phyloP scores from a whole-genome alignment of 202 grass and related monocot genomes.

The Digitaria exilis region DNA sequence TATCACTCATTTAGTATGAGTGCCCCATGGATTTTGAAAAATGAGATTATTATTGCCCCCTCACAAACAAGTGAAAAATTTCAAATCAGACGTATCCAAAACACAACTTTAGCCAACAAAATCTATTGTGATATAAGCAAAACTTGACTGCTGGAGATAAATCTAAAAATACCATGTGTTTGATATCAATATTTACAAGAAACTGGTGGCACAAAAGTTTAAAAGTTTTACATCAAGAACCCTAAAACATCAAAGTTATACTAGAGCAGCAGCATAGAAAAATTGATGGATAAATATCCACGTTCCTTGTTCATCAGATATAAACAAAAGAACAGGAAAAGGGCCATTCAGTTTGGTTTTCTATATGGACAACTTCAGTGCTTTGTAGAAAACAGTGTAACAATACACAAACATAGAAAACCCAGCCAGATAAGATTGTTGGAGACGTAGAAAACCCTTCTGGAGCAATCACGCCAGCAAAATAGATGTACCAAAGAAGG shows the following conservation, averaged over 20 bases:
- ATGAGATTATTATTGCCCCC: not conserved
- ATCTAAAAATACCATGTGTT: not conserved
- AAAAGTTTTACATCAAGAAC: too few relatives aligned
- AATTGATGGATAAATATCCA: not conserved
- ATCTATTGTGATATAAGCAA: too few relatives aligned
- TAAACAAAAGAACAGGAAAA: not conserved
- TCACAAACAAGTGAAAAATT: not conserved
- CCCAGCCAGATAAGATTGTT: too few relatives aligned
- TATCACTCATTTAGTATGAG: not conserved
- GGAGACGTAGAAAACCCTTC: not conserved
- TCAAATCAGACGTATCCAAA: not conserved
- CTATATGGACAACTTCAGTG: not conserved
- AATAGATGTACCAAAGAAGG: not conserved
- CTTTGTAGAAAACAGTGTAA: not conserved
- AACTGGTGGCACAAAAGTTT: too few relatives aligned
- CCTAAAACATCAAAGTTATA: too few relatives aligned
- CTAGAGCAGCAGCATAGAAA: not conserved
- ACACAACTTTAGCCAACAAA: too few relatives aligned
- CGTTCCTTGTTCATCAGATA: not conserved
- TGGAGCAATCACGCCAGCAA: not conserved
- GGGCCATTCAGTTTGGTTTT: not conserved
- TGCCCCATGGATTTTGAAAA: slow-evolving; percentile 5
- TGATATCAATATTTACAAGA: not conserved
- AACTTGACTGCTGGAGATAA: too few relatives aligned
- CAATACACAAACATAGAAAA: not conserved